A percentile compares a stretch with the other conserved stretches of the same genome.
Conservation (phyloP, 192 early-diverging fungal genomes). For the Diversispora epigaea region DNA sequence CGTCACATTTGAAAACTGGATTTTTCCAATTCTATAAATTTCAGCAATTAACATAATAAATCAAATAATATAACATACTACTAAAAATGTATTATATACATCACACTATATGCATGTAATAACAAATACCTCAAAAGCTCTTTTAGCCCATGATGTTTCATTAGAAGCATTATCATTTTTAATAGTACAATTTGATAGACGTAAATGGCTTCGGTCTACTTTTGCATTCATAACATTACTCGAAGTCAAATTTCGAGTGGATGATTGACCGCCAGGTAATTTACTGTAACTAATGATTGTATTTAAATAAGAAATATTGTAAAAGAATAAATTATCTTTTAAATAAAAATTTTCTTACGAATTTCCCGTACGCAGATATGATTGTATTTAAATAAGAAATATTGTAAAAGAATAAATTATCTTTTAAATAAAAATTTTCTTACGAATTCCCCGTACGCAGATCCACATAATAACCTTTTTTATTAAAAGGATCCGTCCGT, state of each 20-base stretch:
- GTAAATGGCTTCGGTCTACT: conserved; percentile 21
- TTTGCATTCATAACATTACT: not conserved
- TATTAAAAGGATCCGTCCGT: conserved; percentile 35
- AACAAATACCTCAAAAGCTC: conserved; percentile 32
- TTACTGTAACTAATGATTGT: not conserved
- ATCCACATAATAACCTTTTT: conserved; percentile 36
- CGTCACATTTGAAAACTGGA: conserved; percentile 38
- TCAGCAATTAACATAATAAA: not conserved
- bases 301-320: not conserved
- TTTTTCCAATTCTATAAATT: conserved; percentile 33
- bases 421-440: not conserved
- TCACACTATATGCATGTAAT: not conserved
- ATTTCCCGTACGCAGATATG: conserved; percentile 40
- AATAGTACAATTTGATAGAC: conserved; percentile 12
- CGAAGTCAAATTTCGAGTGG: not conserved
- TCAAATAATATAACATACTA: no score
- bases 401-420: not conserved
- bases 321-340: not conserved
- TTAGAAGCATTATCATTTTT: not conserved
- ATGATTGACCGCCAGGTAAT: not conserved
- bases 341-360: conserved; percentile 37
- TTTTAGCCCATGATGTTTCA: conserved; percentile 42
- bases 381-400: not conserved
- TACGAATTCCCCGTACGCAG: conserved; percentile 46
- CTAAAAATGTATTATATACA: no score